These are phyloP conservation scores for Aspergillus avenaceus DNA, from an alignment of 495 filamentous ascomycete species.

Conservation along the genomic window DNA sequence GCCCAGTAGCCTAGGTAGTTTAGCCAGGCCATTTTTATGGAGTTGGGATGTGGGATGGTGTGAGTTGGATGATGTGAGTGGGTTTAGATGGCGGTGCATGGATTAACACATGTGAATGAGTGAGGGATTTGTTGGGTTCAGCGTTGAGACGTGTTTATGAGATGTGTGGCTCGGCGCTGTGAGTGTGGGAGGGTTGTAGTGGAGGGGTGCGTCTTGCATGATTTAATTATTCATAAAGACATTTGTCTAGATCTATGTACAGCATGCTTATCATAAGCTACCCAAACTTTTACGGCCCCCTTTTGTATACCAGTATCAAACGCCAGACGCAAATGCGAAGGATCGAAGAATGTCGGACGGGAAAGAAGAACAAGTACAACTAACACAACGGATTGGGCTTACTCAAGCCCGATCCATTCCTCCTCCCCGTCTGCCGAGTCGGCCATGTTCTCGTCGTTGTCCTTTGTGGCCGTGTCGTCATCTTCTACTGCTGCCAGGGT, in stretches of 20 bases:
- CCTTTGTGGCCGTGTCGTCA: constrained; percentile 34
- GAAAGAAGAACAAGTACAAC: constrained; percentile 19
- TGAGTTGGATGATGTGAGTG: too few species aligned
- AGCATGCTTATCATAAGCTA: constrained; percentile 1
- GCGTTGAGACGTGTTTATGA: too few species aligned
- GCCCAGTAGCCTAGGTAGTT: too few species aligned
- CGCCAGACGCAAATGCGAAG: constrained; percentile 44
- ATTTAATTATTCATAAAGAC: neutral
- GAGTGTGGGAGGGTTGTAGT: too few species aligned
- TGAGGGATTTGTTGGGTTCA: too few species aligned
- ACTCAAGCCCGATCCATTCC: constrained; percentile 41
- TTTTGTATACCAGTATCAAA: constrained; percentile 33
- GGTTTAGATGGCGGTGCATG: too few species aligned
- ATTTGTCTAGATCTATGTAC: constrained; percentile 9
- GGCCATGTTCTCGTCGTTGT: constrained; percentile 13
- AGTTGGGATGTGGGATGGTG: too few species aligned
- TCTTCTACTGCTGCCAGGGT: constrained; percentile 26
- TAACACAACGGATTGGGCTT: constrained; percentile 19
- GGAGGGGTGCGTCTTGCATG: neutral
- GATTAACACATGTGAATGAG: too few species aligned
- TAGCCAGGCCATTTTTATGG: too few species aligned
- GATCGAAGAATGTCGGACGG: constrained; percentile 8
- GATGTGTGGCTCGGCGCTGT: too few species aligned
- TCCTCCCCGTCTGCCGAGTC: constrained; percentile 25
- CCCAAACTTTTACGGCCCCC: constrained; percentile 19